These are phyloP conservation scores for Cyanidioschyzon merolae DNA, from an alignment of 23 red algal species.

Conservation along the genomic window DNA sequence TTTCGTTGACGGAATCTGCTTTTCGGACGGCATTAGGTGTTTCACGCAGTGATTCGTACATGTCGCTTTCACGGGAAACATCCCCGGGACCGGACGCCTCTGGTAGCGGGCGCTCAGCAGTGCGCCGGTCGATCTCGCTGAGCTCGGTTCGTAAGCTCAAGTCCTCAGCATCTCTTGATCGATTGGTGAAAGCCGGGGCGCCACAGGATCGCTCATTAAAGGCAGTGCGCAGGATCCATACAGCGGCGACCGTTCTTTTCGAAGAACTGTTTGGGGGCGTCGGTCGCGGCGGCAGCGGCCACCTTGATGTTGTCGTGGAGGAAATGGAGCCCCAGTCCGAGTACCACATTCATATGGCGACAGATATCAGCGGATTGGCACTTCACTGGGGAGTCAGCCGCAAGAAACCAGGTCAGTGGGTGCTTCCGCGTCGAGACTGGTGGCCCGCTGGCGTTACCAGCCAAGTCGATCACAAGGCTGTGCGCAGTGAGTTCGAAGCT, in stretches of 20 bases:
- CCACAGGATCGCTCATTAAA: neutral
- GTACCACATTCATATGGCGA: neutral
- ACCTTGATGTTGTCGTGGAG: neutral
- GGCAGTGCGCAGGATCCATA: neutral
- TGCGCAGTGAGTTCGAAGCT: neutral
- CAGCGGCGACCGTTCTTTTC: neutral
- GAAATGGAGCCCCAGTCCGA: neutral
- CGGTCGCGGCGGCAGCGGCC: neutral
- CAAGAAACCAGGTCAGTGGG: neutral
- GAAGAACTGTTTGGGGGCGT: neutral
- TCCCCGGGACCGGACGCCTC: neutral
- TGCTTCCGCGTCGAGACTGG: neutral
- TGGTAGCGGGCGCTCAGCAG: neutral
- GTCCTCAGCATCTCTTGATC: neutral
- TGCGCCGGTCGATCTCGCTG: neutral
- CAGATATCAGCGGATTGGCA: neutral
- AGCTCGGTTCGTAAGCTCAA: neutral
- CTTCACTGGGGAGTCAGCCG: constrained; percentile 4
- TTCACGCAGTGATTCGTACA: neutral
- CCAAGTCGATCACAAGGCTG: neutral
- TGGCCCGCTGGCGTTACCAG: neutral
- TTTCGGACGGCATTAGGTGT: neutral
- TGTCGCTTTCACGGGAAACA: neutral
- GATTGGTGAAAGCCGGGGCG: neutral
- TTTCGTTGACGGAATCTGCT: neutral